phyloP scores from a whole-genome alignment of 202 grass and related monocot genomes.

The Musa balbisiana region DNA sequence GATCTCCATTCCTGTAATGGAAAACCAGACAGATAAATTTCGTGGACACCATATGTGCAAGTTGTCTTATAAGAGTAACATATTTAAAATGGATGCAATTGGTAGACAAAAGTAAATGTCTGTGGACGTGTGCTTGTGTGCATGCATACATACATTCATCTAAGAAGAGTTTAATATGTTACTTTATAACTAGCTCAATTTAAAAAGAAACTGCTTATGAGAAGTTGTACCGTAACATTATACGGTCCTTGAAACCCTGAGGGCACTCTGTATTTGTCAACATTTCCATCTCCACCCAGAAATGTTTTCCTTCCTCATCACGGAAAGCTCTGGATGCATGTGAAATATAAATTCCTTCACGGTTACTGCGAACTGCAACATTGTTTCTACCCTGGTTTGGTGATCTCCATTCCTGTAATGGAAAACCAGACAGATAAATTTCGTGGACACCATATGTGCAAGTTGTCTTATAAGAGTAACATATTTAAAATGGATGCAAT shows the following conservation, averaged over 20 bases:
- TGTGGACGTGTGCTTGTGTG: too few relatives aligned
- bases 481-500: neutral
- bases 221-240: too few relatives aligned
- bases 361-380: conserved; percentile 54
- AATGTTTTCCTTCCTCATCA: conserved; percentile 89
- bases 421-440: neutral
- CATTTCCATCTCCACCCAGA: conserved; percentile 94
- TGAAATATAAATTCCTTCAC: conserved; percentile 57
- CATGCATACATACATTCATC: too few relatives aligned
- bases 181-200: neutral
- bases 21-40: neutral
- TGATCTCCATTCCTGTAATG: conserved; percentile 76
- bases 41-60: neutral
- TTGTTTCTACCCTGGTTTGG: conserved; percentile 78
- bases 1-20: conserved; percentile 80
- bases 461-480: neutral
- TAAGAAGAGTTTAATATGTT: neutral
- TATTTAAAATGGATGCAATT: neutral
- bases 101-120: neutral
- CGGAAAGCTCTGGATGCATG: conserved; percentile 63
- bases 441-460: neutral
- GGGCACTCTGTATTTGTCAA: too few relatives aligned
- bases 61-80: neutral
- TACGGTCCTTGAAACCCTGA: too few relatives aligned
- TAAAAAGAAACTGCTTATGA: too few relatives aligned